phyloP scores from a whole-genome alignment of 768 basidiomycete genomes.

The Lactifluus rugatus region DNA sequence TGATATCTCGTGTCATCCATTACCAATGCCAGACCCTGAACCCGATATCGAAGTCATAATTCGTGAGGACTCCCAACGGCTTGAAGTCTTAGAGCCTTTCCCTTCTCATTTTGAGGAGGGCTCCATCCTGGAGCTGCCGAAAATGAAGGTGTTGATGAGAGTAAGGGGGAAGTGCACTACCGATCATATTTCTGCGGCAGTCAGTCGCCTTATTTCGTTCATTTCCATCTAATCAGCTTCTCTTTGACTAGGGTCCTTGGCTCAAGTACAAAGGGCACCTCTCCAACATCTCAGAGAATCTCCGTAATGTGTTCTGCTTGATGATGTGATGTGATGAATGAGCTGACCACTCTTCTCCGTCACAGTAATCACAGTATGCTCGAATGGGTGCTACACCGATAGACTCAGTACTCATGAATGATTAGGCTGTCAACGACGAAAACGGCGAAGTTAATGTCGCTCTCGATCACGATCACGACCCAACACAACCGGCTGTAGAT shows the following conservation, averaged over 20 bases:
- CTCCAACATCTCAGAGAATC: constrained; percentile 93
- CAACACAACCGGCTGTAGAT: constrained; percentile 40
- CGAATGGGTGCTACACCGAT: background rate
- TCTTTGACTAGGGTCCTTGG: constrained; percentile 72
- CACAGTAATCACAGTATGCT: constrained; percentile 70
- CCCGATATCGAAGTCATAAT: constrained; percentile 75
- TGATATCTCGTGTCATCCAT: constrained; percentile 65
- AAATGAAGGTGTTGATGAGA: constrained; percentile 76
- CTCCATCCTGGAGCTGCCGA: constrained; percentile 61
- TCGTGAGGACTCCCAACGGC: constrained; percentile 63
- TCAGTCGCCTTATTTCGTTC: constrained; percentile 26
- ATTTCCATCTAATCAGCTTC: background rate
- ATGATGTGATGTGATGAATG: background rate
- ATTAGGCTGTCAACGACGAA: constrained; percentile 86
- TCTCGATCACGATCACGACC: constrained; percentile 57
- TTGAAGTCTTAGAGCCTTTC: constrained; percentile 86
- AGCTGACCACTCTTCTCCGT: background rate
- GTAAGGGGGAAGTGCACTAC: constrained; percentile 99
- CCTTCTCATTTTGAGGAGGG: constrained; percentile 56
- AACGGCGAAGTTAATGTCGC: constrained; percentile 88
- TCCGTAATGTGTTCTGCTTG: constrained; percentile 43
- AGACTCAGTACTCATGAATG: constrained; percentile 7
- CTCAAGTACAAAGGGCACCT: constrained; percentile 97
- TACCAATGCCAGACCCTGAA: constrained; percentile 59
- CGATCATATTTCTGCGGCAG: constrained; percentile 96